phyloP scores from a whole-genome alignment of 768 basidiomycete species.

The Dacryopinax spathularia region DNA sequence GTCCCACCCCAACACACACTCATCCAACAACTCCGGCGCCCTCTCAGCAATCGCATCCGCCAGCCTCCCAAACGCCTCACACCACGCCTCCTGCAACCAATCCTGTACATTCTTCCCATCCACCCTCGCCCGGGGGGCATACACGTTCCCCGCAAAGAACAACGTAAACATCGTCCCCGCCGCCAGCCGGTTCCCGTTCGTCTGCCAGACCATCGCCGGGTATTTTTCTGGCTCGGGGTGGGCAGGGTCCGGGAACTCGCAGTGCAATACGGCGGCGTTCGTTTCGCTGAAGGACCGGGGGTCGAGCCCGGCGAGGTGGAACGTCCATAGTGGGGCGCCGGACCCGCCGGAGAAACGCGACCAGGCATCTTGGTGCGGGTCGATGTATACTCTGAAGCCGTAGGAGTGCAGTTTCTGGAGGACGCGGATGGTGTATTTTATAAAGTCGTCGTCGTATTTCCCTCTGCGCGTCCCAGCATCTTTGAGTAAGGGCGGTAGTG shows the following conservation, averaged over 20 bases:
- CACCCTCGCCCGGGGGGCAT: background rate
- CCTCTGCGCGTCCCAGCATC: constrained; percentile 36
- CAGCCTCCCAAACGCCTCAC: background rate
- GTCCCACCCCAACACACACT: constrained; percentile 93
- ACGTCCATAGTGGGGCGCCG: constrained; percentile 89
- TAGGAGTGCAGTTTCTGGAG: constrained; percentile 84
- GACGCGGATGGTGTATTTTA: constrained; percentile 79
- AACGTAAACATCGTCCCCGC: background rate
- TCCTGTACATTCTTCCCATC: background rate
- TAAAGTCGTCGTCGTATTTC: constrained; percentile 77
- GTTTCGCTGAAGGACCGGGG: background rate
- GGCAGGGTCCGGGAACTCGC: background rate
- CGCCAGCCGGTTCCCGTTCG: background rate
- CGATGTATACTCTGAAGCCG: constrained; percentile 84
- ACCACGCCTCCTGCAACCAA: background rate
- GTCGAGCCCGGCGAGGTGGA: constrained; percentile 71
- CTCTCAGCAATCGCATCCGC: background rate
- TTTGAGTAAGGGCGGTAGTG: background rate
- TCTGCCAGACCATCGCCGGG: background rate
- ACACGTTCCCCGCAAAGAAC: background rate
- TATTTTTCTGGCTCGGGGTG: background rate
- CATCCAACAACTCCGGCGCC: constrained; percentile 50
- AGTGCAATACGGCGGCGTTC: background rate
- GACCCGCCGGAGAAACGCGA: constrained; percentile 91
- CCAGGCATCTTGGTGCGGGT: constrained; percentile 94